Base-by-base conservation (phyloP, 805 yeast species). In the Saturnispora serradocipensis region DNA sequence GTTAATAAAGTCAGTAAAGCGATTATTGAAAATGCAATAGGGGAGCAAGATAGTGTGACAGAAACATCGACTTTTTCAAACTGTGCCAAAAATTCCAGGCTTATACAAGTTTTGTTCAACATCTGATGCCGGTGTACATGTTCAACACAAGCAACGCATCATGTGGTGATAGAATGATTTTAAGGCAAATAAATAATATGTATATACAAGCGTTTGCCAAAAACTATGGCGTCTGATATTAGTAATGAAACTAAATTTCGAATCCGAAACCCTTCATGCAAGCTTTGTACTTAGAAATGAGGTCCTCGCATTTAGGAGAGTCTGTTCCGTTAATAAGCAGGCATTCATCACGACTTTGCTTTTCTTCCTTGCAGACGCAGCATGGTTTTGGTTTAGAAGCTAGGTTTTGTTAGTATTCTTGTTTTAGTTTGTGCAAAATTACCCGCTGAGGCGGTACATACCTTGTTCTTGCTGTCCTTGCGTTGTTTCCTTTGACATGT, bases 211-310 rank as follows among this genome's bases (percentile, higher is more conserved):
- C 2, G 34, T 10, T 10, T 30, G 28, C 28, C 28, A 25, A 30
- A 30, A 30, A 13, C 34, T 30, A 30, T 30, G 34, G 34, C 34
- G 34, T 30, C 15, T 30, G 15, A 9, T 25, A 25, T 25, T 25
- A 25, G 28, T 25, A 25, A 25, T 25, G 28, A 25, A n/a, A 25
- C 67, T 72, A 59, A 46, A 73, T 66, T 44, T 75, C 78, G 68
- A 91, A 91, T 0, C 99, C 99, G 66, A 70, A 91, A 18, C 95
- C 88, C 63, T 82, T 83, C 99, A 91, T 91, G 71, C 99, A 91
- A 28, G 64, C 63, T 68, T 89, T 90, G 74, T 93, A 93, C 53
- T 80, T 73, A 22, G 69, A 70, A 56, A 91, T 84, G 49, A 88
- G 66, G 51, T 76, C 78, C 53, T 82, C 78, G 69, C 99, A 91